Base-by-base conservation (phyloP, 2,329 filamentous ascomycete species). In the Orbilia blumenaviensis region DNA sequence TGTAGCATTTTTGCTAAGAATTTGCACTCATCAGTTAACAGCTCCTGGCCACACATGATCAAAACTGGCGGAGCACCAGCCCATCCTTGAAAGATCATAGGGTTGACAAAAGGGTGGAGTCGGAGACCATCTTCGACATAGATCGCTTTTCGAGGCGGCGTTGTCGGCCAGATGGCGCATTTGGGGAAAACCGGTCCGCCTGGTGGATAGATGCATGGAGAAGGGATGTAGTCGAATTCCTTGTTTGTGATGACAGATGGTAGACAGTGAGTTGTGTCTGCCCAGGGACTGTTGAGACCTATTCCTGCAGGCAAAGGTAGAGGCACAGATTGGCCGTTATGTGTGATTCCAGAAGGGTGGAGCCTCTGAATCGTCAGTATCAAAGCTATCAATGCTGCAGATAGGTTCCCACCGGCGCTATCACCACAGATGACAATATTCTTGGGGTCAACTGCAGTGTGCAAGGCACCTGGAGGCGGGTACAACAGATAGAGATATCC, bases 341-440 rank as follows among this genome's bases (percentile, higher is more conserved):
- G 93, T 2, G 80, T 77, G 25, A 93, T 83, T 1, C 82, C 86
- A 1, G 84, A 21, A 79, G 64, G 42, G 18, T 77, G 69, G 25
- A 66, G 48, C 63, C 85, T 83, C 41, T 83, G 82, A 12, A 94
- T 83, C 67, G 93, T 87, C 0, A 94, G 85, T 0, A 94, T 80
- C 0, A 91, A 85, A 81, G 92, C 91, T 0, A 91, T 84, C 0
- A 95, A 85, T 0, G 88, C 87, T 12, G 92, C 85, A 12, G 85
- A 83, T 42, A 94, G 86, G 78, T 91, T 91, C 1, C 91, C 92
- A 12, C 92, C 92, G 2, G 92, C 92, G 69, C 88, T 90, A 81
- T 95, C 92, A 41, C 92, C 92, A 1, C 87, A 86, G 78, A 95
- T 84, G 8, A 93, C 88, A 44, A 95, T 89, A 66, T 92, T 85